A percentile compares a stretch with the other conserved stretches of the same genome.
These are phyloP conservation scores for Neurospora crassa DNA, from an alignment of 2,329 filamentous ascomycete genomes.

Conservation along the genomic window DNA sequence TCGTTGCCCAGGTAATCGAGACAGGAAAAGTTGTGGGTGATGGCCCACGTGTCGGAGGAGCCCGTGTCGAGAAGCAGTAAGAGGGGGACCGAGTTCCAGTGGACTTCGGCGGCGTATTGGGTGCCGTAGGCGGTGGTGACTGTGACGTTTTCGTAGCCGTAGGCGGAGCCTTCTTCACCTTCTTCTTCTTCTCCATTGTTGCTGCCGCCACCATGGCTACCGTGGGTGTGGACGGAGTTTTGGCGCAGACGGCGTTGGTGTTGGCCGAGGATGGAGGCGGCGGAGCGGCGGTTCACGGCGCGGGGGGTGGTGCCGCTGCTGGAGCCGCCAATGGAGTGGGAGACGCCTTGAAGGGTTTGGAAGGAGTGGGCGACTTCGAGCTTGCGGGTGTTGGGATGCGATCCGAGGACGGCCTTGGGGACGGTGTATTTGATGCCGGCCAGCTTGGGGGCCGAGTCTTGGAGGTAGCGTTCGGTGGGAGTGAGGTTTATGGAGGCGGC, in stretches of 20 bases:
- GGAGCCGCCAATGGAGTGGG: background rate
- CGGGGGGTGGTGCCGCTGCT: background rate
- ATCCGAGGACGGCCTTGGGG: background rate
- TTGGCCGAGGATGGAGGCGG: slow-evolving; percentile 20
- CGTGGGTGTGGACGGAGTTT: background rate
- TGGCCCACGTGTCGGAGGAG: slow-evolving; percentile 43
- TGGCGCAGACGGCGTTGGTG: slow-evolving; percentile 17
- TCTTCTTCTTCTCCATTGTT: background rate
- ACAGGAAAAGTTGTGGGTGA: slow-evolving; percentile 32
- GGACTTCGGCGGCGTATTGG: slow-evolving; percentile 22
- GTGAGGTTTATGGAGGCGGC: background rate
- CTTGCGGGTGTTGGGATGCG: background rate
- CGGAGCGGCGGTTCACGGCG: slow-evolving; percentile 4
- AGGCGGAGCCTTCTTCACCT: slow-evolving; percentile 12
- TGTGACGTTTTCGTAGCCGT: slow-evolving; percentile 25
- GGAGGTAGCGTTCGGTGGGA: background rate
- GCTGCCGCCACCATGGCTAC: background rate
- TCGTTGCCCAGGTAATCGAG: slow-evolving; percentile 24
- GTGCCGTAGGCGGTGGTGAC: slow-evolving; percentile 22
- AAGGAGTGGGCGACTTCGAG: background rate
- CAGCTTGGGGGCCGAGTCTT: background rate
- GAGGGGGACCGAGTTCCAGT: slow-evolving; percentile 19
- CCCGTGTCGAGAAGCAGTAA: slow-evolving; percentile 38
- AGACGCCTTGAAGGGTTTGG: background rate
- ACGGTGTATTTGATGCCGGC: background rate